Conservation (phyloP, 106 monocot species). For the Dendrobium huoshanense region DNA sequence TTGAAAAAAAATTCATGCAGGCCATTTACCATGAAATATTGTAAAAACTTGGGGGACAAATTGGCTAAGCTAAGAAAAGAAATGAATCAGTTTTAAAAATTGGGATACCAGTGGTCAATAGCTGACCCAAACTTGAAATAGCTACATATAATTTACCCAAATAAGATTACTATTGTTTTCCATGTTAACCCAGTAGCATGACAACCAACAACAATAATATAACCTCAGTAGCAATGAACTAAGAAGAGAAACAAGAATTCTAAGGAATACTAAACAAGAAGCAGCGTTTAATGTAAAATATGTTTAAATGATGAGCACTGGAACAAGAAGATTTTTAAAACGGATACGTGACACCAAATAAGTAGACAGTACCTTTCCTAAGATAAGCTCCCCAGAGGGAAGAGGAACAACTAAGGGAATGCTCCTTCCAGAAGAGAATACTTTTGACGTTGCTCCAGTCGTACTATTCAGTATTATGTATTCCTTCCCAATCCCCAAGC, state of each 20-base stretch:
- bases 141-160: background rate
- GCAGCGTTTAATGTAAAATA: background rate
- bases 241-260: background rate
- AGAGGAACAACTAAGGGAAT: slow-evolving; percentile 85
- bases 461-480: slow-evolving; percentile 87
- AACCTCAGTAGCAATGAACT: background rate
- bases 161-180: background rate
- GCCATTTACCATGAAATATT: no score
- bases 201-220: background rate
- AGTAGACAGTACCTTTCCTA: slow-evolving; percentile 70
- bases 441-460: slow-evolving; percentile 70
- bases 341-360: background rate
- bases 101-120: no score
- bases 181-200: background rate
- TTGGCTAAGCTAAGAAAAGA: no score
- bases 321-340: background rate
- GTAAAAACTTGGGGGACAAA: no score
- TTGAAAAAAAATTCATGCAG: no score
- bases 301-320: background rate
- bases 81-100: no score
- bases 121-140: no score
- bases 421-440: slow-evolving; percentile 83
- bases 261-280: background rate
- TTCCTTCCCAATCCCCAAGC: slow-evolving; percentile 84
- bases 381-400: slow-evolving; percentile 76